Percentiles rank a stretch among this genome's conserved stretches.
Conservation (phyloP, 169 alveolate genomes). For the Babesia divergens region DNA sequence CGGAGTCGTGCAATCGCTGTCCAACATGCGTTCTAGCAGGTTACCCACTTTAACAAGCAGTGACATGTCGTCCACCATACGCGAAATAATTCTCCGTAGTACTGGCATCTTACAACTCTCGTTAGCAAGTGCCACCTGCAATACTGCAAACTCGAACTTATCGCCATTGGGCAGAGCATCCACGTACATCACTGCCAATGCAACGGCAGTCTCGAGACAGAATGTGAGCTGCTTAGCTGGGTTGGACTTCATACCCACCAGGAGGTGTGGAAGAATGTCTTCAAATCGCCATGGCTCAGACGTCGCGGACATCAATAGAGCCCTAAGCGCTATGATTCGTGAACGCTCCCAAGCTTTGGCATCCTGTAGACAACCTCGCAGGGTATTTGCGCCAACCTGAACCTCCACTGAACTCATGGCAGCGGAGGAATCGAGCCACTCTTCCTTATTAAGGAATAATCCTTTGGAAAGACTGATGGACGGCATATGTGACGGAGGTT, state of each 20-base stretch:
- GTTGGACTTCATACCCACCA: conserved; percentile 11
- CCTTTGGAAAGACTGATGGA: conserved; percentile 23
- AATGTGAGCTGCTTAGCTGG: conserved; percentile 4
- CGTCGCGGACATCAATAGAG: neutral
- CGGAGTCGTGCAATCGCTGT: conserved; percentile 4
- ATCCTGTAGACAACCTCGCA: conserved; percentile 14
- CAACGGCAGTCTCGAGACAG: neutral
- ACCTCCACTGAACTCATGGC: neutral
- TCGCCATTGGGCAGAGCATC: conserved; percentile 14
- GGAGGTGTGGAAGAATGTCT: conserved; percentile 15
- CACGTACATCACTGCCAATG: conserved; percentile 6
- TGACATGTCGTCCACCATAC: neutral
- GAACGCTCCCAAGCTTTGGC: conserved; percentile 31
- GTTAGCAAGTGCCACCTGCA: conserved; percentile 4
- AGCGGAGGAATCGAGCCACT: conserved; percentile 6
- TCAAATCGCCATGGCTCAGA: neutral
- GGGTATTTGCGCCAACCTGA: conserved; percentile 6
- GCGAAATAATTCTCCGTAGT: neutral
- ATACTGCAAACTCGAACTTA: conserved; percentile 3
- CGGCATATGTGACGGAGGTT: conserved; percentile 22
- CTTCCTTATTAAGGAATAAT: neutral
- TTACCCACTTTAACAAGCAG: neutral
- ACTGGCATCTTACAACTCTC: conserved; percentile 11
- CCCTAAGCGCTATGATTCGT: conserved; percentile 3
- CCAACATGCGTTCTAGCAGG: conserved; percentile 4